Base-by-base conservation (phyloP, 1,284 basidiomycete genomes). In the Marasmius fiardii region DNA sequence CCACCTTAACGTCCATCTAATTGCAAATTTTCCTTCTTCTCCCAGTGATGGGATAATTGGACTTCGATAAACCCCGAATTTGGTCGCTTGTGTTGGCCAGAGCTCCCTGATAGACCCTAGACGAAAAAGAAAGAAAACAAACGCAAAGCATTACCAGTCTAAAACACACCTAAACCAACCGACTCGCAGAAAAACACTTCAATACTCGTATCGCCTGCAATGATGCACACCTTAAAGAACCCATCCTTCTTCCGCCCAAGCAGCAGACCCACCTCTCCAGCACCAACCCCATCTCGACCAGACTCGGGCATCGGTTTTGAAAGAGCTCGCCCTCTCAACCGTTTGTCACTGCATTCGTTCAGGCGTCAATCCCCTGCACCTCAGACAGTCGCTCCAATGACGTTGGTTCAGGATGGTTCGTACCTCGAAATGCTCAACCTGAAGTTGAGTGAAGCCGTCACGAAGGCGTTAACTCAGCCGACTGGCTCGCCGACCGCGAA, bases 361-460 rank as follows among this genome's bases (percentile, higher is more conserved):
- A 75, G 80, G 55, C 78, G 79, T 34, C 70, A 80, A 12, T 71
- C 80, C 14, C 74, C 78, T 23, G 71, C 76, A 20, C 68, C 75
- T 3, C 61, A 74, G 3, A 66, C 68, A 11, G 65, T 74, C 0
- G 64, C 73, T 39, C 75, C 79, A 2, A 63, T 74, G 2, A 73
- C 81, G 7, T 78, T 86, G 41, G 72, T 86, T 37, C 88, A 89
- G 63, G 88, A 90, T 66, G 86, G 86, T 52, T 87, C 86, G 4
- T 92, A 90, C 68, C 77, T 91, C 57, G 86, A 90, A 67, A 80
- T 83, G 53, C 79, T 92, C 49, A 77, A 83, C 61, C 75, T 91
- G 55, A 90, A 86, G 67, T 74, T 92, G 41, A 90, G 84, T 64
- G 90, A 92, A 68, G 88, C 86, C 0, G 86, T 89, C n/a, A 84